phyloP scores from a whole-genome alignment of 352 stramenopile species.

The Phytophthora colocasiae region DNA sequence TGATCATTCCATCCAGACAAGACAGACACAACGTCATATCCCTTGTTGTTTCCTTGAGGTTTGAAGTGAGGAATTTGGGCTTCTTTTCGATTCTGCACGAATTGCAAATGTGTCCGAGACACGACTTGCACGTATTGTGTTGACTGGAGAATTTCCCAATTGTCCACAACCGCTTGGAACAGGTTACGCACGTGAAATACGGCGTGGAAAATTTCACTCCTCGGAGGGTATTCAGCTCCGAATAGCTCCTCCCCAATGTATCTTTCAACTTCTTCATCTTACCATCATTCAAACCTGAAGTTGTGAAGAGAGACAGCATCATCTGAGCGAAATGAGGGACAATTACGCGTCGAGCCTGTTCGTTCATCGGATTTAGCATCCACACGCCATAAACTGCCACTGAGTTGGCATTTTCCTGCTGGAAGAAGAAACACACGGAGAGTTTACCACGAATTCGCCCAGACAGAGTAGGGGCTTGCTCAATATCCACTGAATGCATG shows the following conservation, averaged over 20 bases:
- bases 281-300: conserved; percentile 10
- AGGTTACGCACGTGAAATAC: conserved; percentile 21
- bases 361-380: conserved; percentile 34
- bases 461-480: conserved; percentile 20
- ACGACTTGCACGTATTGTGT: conserved; percentile 14
- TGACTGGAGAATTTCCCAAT: conserved; percentile 16
- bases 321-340: conserved; percentile 26
- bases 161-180: conserved; percentile 15
- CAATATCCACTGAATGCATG: conserved; percentile 47
- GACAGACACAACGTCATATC: conserved; percentile 15
- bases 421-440: conserved; percentile 48
- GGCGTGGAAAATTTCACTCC: conserved; percentile 12
- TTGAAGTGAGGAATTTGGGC: conserved; percentile 18
- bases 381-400: conserved; percentile 50
- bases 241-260: conserved; percentile 17
- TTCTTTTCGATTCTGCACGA: conserved; percentile 24
- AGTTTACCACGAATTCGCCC: conserved; percentile 39
- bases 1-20: conserved; percentile 15
- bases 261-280: conserved; percentile 36
- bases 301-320: conserved; percentile 28
- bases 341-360: conserved; percentile 21
- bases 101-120: conserved; percentile 13
- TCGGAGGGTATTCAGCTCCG: conserved; percentile 19
- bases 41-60: conserved; percentile 11
- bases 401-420: conserved; percentile 29